These are phyloP conservation scores for Aspergillus hortae DNA, from an alignment of 2,329 filamentous ascomycete species.

Conservation along the genomic window DNA sequence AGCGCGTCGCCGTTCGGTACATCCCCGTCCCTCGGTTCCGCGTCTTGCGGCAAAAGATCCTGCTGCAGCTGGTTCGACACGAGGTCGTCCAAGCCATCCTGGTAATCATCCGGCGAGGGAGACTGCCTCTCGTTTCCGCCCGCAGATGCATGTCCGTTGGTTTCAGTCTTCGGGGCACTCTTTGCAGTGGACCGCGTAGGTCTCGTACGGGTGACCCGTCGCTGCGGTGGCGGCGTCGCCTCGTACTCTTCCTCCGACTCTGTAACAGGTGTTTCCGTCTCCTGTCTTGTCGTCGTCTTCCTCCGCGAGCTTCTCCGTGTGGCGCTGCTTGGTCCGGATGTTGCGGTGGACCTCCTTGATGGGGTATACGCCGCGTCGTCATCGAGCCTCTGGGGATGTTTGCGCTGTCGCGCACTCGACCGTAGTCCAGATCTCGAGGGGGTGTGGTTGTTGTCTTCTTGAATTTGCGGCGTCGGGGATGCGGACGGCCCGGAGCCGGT, in stretches of 20 bases:
- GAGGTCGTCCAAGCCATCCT: constrained; percentile 34
- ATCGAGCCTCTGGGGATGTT: constrained; percentile 30
- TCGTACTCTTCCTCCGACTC: constrained; percentile 17
- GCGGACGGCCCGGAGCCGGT: constrained; percentile 8
- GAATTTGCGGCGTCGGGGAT: constrained; percentile 15
- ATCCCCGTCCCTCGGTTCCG: constrained; percentile 16
- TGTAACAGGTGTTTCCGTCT: constrained; percentile 2
- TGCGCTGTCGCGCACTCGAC: constrained; percentile 34
- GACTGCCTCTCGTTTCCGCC: constrained; percentile 12
- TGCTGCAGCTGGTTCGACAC: constrained; percentile 37
- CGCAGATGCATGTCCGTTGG: constrained; percentile 8
- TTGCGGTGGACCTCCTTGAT: constrained; percentile 17
- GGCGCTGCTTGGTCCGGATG: constrained; percentile 19
- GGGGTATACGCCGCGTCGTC: constrained; percentile 21
- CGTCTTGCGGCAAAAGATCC: constrained; percentile 23
- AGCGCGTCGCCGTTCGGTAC: constrained; percentile 20
- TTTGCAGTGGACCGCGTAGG: constrained; percentile 25
- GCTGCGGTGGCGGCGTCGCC: constrained; percentile 2
- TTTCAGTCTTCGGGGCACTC: constrained; percentile 10
- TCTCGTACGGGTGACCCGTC: constrained; percentile 23
- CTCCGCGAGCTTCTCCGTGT: constrained; percentile 21
- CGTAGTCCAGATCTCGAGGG: constrained; percentile 25
- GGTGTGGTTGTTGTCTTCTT: constrained; percentile 18
- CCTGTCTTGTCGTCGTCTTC: constrained; percentile 9
- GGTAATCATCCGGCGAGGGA: constrained; percentile 25